Base-by-base conservation (phyloP, 2,329 filamentous ascomycete species). In the Monosporascus sp. region DNA sequence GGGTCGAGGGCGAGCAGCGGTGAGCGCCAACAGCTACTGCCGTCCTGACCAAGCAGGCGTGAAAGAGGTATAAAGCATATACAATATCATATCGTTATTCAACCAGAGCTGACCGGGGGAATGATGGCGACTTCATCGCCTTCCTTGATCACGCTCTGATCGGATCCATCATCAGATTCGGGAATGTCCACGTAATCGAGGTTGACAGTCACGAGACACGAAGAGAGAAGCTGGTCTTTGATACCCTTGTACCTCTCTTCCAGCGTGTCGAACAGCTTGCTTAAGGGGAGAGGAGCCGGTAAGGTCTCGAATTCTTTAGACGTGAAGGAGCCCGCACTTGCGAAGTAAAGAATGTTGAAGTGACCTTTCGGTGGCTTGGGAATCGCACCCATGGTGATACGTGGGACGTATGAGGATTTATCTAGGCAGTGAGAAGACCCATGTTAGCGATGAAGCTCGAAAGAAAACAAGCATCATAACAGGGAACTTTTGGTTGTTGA, bases 81-180 rank as follows among this genome's bases (percentile, higher is more conserved):
- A 43, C 5, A 5, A 35, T 15, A 8, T 46, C 20, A 28, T 17
- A n/a, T n/a, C n/a, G 5, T 48, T 31, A 7, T 45, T 78, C 70
- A 94, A 5, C 90, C 90, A 38, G 90, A 91, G 75, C 90, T 95
- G 60, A 95, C 91, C 9, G 91, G 90, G 37, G 91, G 90, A 53
- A 95, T 93, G 37, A 95, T 87, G 43, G 88, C 91, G 52, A 95
- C 89, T 73, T 95, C 91, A 66, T 95, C 90, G 28, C 86, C 88
- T 57, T 83, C 82, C 50, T 83, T 72, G 53, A 95, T 87, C 52
- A 82, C 67, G 26, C 76, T 60, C 17, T 73, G 72, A 8, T 66
- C 65, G 17, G 63, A 64, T 18, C 72, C 72, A 47, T 70, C 70
- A 18, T 70, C 70, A 35, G 72, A 71, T 41, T 76, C 75, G 5